A percentile compares a stretch with the other conserved stretches of the same genome.
These are phyloP conservation scores for Paraconiothyrium brasiliense DNA, from an alignment of 2,329 filamentous ascomycete species.

Conservation along the genomic window DNA sequence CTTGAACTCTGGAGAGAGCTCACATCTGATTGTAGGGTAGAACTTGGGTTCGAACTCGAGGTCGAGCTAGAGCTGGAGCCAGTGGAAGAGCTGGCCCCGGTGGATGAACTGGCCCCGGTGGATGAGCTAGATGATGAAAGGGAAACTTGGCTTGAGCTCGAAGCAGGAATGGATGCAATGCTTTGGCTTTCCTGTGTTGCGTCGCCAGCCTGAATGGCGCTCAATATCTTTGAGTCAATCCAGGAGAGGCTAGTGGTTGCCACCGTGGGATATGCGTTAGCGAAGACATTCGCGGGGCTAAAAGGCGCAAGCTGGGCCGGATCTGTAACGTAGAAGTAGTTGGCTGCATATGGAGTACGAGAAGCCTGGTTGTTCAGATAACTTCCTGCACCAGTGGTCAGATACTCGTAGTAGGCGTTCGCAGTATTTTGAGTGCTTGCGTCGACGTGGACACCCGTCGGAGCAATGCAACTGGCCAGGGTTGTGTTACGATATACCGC, in stretches of 20 bases:
- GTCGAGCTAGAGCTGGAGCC: neutral
- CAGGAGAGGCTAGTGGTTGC: neutral
- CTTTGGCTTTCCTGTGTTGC: neutral
- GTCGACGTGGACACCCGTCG: constrained; percentile 46
- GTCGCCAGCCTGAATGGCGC: neutral
- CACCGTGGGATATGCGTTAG: constrained; percentile 1
- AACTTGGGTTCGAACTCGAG: neutral
- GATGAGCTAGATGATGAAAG: neutral
- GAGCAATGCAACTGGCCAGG: constrained; percentile 51
- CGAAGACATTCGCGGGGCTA: constrained; percentile 19
- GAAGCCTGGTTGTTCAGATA: constrained; percentile 40
- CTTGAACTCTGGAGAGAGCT: constrained; percentile 1
- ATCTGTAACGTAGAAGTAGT: constrained; percentile 46
- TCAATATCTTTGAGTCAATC: neutral
- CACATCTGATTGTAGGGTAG: neutral
- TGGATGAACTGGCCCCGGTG: neutral
- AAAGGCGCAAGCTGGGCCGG: constrained; percentile 47
- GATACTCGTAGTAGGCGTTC: constrained; percentile 55
- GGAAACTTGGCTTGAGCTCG: neutral
- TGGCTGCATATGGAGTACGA: constrained; percentile 49
- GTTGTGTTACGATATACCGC: constrained; percentile 54
- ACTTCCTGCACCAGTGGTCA: constrained; percentile 51
- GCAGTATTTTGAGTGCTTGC: constrained; percentile 23
- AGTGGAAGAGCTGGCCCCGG: neutral
- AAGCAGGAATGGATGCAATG: neutral